Evolutionary conservation across 1,139 yeast genomes (phyloP).

Genomic region (Keqinozyma sinolaborantium): DNA sequence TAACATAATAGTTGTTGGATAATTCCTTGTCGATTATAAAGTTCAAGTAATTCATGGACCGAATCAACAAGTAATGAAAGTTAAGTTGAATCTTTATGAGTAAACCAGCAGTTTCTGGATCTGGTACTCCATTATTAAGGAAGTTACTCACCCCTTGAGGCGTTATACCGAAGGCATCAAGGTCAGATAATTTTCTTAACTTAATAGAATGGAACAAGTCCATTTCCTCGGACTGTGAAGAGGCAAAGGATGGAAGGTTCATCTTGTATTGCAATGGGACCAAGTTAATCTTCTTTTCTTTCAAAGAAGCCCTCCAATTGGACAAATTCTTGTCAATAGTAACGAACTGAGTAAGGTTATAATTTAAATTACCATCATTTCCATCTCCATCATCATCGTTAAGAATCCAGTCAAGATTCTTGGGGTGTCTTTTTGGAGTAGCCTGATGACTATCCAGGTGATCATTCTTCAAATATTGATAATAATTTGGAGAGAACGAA

Average conservation of each 20-base stretch:
- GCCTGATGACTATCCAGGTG: conserved; percentile 16
- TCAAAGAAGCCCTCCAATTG: conserved; percentile 41
- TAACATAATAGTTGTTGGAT: conserved; percentile 31
- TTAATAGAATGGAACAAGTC: conserved; percentile 31
- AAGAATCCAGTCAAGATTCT: conserved; percentile 42
- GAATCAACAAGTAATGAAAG: conserved; percentile 41
- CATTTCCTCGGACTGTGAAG: conserved; percentile 13
- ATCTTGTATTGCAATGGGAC: conserved; percentile 28
- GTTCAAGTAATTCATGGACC: conserved; percentile 45
- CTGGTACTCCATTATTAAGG: conserved; percentile 34
- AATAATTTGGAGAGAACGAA: conserved; percentile 47
- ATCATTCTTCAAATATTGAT: conserved; percentile 40
- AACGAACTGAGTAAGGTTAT: conserved; percentile 43
- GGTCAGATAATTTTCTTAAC: conserved; percentile 12
- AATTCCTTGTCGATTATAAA: conserved; percentile 46
- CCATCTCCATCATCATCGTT: conserved; percentile 52
- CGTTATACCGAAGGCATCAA: conserved; percentile 18
- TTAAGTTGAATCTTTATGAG: conserved; percentile 42
- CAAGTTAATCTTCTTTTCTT: conserved; percentile 25
- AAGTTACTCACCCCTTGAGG: conserved; percentile 30
- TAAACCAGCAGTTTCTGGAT: conserved; percentile 37
- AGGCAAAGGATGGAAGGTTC: conserved; percentile 25
- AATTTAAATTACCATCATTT: conserved; percentile 48
- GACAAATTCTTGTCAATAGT: conserved; percentile 42
- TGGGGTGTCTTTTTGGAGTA: conserved; percentile 18